phyloP scores from a whole-genome alignment of 129 eudicot genomes.

The Escallonia herrerae region DNA sequence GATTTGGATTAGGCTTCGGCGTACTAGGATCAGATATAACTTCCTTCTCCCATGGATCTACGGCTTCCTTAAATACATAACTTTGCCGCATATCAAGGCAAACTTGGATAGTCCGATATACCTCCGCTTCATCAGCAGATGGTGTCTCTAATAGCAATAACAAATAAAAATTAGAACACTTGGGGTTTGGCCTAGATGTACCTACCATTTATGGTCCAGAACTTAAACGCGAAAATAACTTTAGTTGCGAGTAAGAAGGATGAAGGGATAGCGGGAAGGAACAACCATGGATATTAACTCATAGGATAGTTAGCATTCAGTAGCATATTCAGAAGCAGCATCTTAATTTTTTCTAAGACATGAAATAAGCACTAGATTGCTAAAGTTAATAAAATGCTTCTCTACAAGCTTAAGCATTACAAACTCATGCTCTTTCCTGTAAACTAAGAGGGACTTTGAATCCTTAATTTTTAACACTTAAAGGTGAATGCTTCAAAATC shows the following conservation, averaged over 20 bases:
- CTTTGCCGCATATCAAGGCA: constrained; percentile 83
- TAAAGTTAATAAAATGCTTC: too few relatives aligned
- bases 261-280: neutral
- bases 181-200: neutral
- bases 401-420: too few relatives aligned
- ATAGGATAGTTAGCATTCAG: neutral
- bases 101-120: constrained; percentile 63
- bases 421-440: too few relatives aligned
- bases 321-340: neutral
- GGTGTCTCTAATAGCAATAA: constrained; percentile 56
- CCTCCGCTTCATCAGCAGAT: constrained; percentile 82
- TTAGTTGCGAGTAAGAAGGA: neutral
- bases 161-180: neutral
- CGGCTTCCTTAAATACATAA: constrained; percentile 79
- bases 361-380: too few relatives aligned
- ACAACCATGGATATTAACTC: neutral
- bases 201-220: neutral
- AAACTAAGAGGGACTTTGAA: too few relatives aligned
- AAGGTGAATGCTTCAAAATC: too few relatives aligned
- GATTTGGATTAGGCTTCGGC: constrained; percentile 74
- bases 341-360: too few relatives aligned
- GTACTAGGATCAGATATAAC: constrained; percentile 79
- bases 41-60: constrained; percentile 90
- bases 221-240: neutral
- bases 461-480: too few relatives aligned